Evolutionary conservation across 495 filamentous ascomycete species (phyloP).

Genomic region (Podospora pseudopauciseta): DNA sequence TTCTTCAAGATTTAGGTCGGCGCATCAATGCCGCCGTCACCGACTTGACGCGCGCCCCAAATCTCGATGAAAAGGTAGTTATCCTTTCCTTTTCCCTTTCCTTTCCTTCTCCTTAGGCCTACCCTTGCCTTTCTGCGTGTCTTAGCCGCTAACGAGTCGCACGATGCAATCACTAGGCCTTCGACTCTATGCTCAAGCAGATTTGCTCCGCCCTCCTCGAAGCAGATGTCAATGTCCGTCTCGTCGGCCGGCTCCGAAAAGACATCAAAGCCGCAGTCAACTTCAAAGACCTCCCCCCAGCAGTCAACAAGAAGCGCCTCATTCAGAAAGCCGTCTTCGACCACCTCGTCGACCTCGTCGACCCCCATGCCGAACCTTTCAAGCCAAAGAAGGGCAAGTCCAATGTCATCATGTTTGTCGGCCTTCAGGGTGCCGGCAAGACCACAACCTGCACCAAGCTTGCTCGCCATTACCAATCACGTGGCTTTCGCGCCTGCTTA

Average conservation of each 20-base stretch:
- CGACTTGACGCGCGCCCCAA: constrained; percentile 85
- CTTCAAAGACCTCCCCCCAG: constrained; percentile 82
- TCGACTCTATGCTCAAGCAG: constrained; percentile 97
- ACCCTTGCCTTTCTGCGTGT: background rate
- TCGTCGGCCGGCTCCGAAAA: constrained; percentile 89
- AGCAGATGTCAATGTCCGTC: constrained; percentile 92
- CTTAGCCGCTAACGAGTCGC: constrained; percentile 8
- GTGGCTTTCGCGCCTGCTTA: constrained; percentile 89
- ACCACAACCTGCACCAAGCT: constrained; percentile 98
- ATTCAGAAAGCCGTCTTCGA: constrained; percentile 99
- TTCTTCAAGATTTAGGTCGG: constrained; percentile 96
- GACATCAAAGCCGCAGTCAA: constrained; percentile 89
- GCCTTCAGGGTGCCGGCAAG: constrained; percentile 94
- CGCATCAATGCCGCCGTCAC: constrained; percentile 96
- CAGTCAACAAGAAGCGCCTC: constrained; percentile 93
- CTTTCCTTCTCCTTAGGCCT: background rate
- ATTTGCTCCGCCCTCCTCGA: constrained; percentile 91
- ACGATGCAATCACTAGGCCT: constrained; percentile 58
- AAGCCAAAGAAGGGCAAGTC: constrained; percentile 93
- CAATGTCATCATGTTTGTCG: constrained; percentile 99
- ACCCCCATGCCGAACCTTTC: constrained; percentile 93
- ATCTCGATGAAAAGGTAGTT: constrained; percentile 89
- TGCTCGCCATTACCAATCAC: constrained; percentile 87
- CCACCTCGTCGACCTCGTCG: constrained; percentile 90
- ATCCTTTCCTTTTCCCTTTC: background rate